Base-by-base conservation (phyloP, 2,329 filamentous ascomycete genomes). In the Dactylellina drechsleri region DNA sequence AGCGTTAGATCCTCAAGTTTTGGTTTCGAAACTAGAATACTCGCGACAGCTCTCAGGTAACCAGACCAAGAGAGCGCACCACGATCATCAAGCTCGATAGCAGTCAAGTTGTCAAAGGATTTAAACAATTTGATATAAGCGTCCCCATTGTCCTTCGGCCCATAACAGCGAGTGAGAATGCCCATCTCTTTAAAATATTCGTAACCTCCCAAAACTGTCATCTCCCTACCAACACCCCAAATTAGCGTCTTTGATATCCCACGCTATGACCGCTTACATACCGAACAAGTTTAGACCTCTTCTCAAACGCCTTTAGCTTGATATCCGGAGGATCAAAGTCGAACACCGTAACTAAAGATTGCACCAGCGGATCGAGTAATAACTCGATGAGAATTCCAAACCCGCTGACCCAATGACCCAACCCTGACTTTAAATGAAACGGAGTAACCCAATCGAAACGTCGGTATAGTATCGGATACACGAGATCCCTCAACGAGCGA, bases 161-260 rank as follows among this genome's bases (percentile, higher is more conserved):
- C 68, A 16, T 73, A 73, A 50, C 62, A 66, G 3, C 68, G 61
- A 8, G 62, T 73, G 15, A 73, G 20, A n/a, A 73, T n/a, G 13
- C 50, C 68, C 56, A 61, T 61, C n/a, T 73, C 68, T 28, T 58
- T 66, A 36, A 66, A 73, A 26, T 66, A 73, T n/a, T 73, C 59
- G 18, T 73, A 66, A 5, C 68, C 68, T 41, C 61, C 57, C 15
- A 73, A 20, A 2, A 66, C 50, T 1, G 61, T 66, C 50, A 73
- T 73, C 41, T 73, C 62, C 2, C 68, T 73, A 52, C 5, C 40
- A 43, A 43, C 5, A 50, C 36, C 12, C 8, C 8, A 2, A 53
- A 13, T 56, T 56, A 13, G 18, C 18, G 23, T 41, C 5, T 43
- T 43, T 43, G 40, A n/a, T 26, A 23, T 23, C 23, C 23, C 23